Evolutionary conservation across 257 asterid species (phyloP).

Genomic region (Nicotiana obtusifolia): DNA sequence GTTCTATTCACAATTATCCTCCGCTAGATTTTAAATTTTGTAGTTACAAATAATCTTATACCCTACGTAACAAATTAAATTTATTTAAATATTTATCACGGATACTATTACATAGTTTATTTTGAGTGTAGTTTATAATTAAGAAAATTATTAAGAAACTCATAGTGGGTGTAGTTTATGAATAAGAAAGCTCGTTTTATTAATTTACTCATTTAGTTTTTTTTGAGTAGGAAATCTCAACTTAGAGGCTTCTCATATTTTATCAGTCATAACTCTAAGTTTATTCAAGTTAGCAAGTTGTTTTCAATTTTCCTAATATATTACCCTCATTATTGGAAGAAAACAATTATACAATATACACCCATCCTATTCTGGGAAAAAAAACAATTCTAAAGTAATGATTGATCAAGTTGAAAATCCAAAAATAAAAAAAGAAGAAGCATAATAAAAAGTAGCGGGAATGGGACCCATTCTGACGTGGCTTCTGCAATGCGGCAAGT

Average conservation of each 20-base stretch:
- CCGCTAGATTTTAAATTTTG: no score
- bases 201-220: neutral
- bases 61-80: no score
- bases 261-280: neutral
- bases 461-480: slow-evolving; percentile 30
- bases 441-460: neutral
- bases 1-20: no score
- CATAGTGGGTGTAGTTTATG: no score
- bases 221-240: neutral
- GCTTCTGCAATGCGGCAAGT: slow-evolving; percentile 2
- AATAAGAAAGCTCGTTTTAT: neutral
- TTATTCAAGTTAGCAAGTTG: neutral
- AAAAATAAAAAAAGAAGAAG: neutral
- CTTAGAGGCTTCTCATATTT: neutral
- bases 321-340: neutral
- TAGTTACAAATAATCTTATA: no score
- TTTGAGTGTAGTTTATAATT: no score
- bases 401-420: neutral
- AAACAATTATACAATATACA: neutral
- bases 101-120: no score
- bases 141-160: no score
- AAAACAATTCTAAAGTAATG: neutral
- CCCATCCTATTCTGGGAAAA: neutral
- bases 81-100: no score
- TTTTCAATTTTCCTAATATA: neutral